phyloP scores from a whole-genome alignment of 306 rosid genomes.

The Coriaria nepalensis region DNA sequence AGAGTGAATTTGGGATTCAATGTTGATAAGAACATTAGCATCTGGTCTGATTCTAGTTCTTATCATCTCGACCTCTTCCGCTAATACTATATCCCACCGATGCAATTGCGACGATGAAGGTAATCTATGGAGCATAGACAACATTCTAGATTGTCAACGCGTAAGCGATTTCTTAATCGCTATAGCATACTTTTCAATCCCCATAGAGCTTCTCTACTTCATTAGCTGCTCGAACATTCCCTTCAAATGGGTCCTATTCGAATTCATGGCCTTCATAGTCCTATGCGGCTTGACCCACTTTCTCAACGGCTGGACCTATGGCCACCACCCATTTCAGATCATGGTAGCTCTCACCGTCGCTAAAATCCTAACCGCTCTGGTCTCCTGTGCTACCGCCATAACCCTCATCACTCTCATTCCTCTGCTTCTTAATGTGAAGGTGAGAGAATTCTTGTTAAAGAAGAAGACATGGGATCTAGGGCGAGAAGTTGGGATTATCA shows the following conservation, averaged over 20 bases:
- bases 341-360: conserved; percentile 91
- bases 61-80: conserved; percentile 38
- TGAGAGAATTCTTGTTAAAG: conserved; percentile 91
- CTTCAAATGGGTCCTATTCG: conserved; percentile 92
- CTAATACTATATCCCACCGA: conserved; percentile 50
- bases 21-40: conserved; percentile 63
- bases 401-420: conserved; percentile 92
- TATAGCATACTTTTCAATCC: conserved; percentile 95
- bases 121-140: conserved; percentile 76
- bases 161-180: conserved; percentile 97
- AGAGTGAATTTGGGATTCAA: conserved; percentile 78
- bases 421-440: conserved; percentile 93
- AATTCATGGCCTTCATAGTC: conserved; percentile 93
- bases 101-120: conserved; percentile 96
- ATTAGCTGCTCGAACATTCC: conserved; percentile 96
- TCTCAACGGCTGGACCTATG: conserved; percentile 97
- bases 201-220: conserved; percentile 85
- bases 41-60: conserved; percentile 46
- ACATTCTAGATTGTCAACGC: conserved; percentile 83
- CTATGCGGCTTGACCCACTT: conserved; percentile 92
- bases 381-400: conserved; percentile 94
- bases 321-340: conserved; percentile 92
- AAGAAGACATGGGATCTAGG: conserved; percentile 99
- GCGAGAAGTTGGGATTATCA: conserved; percentile 71
- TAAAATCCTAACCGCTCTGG: conserved; percentile 93